Evolutionary conservation across 805 yeast species (phyloP), one percentile per base, ranked within the genome.

Genomic region (Clavispora vitiphila): DNA sequence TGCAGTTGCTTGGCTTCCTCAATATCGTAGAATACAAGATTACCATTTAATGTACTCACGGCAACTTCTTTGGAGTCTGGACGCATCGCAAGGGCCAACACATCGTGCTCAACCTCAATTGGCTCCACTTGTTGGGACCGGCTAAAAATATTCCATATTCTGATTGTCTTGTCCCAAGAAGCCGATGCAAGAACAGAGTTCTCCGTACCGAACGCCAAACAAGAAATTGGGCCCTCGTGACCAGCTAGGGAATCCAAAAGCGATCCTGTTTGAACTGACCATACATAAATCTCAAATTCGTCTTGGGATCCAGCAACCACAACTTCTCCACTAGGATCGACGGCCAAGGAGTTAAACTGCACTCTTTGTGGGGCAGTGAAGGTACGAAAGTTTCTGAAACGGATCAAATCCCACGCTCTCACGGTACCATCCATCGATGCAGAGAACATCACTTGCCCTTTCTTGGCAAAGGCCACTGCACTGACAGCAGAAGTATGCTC

Each of bases 251-350:
- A 76, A 57, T 93, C 99, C 41, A 93, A 74, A 37, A 93, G 68
- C 60, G 90, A 96, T 1, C 95, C 83, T 0, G 97, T 90, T 68
- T 93, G 98, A 1, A 93, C 97, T 5, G 96, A 87, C 99, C 99
- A 93, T 25, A 93, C 88, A 57, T 86, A 90, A 44, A 93, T 86
- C 43, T 86, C 96, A 64, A 82, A 93, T 48, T 83, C 84, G 57
- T 90, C 96, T 34, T 81, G 71, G 3, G 96, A 86, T 2, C 96
- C 96, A 3, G 97, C 99, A 56, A 93, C 89, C 2, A 93, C 93
- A 39, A 93, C 82, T 64, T 93, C 99, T 24, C 98, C 99, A 56
- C 95, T 84, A 22, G 98, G 96, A 62, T 93, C 99, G 34, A 89
- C 96, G 0, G 98, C 98, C 46, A 93, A 66, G 40, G 88, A 78